Conservation (phyloP, 2,329 filamentous ascomycete species). For the Fusarium stilboides region DNA sequence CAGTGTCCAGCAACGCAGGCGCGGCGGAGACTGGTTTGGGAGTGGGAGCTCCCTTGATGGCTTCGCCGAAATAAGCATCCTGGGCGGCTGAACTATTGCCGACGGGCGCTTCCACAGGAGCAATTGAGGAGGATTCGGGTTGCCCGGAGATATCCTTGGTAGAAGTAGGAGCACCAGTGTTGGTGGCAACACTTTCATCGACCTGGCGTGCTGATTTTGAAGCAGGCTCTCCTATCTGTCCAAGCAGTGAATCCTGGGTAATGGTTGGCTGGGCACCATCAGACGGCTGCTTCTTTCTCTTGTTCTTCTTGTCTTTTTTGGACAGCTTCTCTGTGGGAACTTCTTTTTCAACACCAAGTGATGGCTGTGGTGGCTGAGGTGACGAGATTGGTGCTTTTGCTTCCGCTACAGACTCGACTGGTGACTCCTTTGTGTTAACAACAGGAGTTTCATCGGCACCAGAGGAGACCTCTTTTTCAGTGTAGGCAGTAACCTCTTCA, state of each 20-base stretch:
- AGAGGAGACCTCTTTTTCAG: not conserved
- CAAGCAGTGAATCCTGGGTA: not conserved
- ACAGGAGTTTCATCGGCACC: not conserved
- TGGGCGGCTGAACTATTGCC: not conserved
- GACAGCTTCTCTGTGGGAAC: conserved; percentile 14
- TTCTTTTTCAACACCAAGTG: conserved; percentile 1
- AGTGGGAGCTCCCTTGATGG: not conserved
- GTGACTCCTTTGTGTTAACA: not conserved
- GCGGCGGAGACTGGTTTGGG: not conserved
- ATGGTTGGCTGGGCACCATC: not conserved
- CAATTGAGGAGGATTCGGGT: not conserved
- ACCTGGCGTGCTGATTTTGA: not conserved
- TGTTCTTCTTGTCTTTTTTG: conserved; percentile 54
- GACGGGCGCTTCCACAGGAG: not conserved
- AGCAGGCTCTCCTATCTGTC: not conserved
- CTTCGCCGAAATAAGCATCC: conserved; percentile 1
- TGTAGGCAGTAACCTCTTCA: not conserved
- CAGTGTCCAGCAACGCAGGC: not conserved
- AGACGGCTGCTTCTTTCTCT: conserved; percentile 48
- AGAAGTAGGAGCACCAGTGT: conserved; percentile 4
- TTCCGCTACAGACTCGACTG: not conserved
- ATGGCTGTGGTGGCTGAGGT: not conserved
- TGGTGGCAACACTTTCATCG: not conserved
- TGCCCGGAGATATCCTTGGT: not conserved
- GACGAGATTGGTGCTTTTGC: not conserved